A percentile compares a stretch with the other conserved stretches of the same genome.
phyloP scores from a whole-genome alignment of 495 filamentous ascomycete species.

The Talaromyces wortmannii region DNA sequence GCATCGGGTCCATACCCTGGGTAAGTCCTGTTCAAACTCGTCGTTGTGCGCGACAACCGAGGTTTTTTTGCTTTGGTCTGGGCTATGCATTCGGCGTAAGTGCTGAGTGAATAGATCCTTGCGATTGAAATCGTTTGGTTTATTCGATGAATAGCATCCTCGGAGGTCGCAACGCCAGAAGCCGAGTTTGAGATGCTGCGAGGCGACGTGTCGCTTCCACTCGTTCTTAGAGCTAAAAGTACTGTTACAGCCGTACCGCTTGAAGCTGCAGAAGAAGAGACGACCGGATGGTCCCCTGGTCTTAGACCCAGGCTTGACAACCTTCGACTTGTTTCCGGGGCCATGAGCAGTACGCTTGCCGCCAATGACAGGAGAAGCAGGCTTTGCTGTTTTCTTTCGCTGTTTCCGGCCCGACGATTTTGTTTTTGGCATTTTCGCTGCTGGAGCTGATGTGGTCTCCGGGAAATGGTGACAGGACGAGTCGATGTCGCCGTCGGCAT shows the following conservation, averaged over 20 bases:
- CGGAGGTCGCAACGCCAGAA: conserved; percentile 77
- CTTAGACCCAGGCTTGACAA: background rate
- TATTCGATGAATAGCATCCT: conserved; percentile 38
- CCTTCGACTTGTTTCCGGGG: background rate
- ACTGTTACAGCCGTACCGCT: conserved; percentile 73
- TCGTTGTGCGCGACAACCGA: conserved; percentile 27
- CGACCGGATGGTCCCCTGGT: conserved; percentile 35
- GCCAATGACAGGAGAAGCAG: background rate
- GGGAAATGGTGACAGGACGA: background rate
- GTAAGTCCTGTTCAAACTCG: conserved; percentile 34
- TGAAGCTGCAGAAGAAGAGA: conserved; percentile 75
- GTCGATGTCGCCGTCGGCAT: background rate
- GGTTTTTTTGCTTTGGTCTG: conserved; percentile 30
- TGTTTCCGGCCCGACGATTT: background rate
- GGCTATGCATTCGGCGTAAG: conserved; percentile 83
- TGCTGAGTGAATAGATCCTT: conserved; percentile 94
- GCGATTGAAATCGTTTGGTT: conserved; percentile 72
- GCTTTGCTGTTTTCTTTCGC: background rate
- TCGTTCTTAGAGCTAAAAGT: conserved; percentile 92
- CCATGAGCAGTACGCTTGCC: background rate
- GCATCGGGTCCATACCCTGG: conserved; percentile 49
- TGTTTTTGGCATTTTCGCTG: background rate
- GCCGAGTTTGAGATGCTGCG: conserved; percentile 71
- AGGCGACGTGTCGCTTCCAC: conserved; percentile 86
- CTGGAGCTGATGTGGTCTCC: background rate